Base-by-base conservation (phyloP, 768 basidiomycete species). In the Boletus rubescentipes region DNA sequence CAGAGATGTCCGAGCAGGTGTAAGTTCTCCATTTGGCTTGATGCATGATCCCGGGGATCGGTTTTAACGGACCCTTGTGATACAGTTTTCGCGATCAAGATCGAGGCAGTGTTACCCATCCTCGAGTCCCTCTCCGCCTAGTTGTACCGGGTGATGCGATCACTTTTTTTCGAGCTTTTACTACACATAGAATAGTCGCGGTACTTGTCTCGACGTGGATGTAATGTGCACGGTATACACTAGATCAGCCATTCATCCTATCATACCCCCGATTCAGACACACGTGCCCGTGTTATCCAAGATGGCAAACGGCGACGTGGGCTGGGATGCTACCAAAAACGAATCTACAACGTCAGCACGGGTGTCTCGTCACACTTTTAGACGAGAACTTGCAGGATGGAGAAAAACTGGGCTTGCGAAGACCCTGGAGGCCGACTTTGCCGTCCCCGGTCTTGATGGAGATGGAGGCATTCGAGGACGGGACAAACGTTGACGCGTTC, bases 401-500 rank as follows among this genome's bases (percentile, higher is more conserved):
- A 0, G 68, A 70, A 18, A 66, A 47, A 29, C 51, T 56, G 14
- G 51, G 21, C 34, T 59, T 68, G 53, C 63, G 59, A 5, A 63
- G 32, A 23, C 23, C 32, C 18, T 52, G 60, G 6, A 69, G 34
- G 26, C 26, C 48, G 26, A 62, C 26, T 26, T 43, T 66, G 31
- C 50, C 15, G 8, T 63, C 61, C 0, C 67, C 65, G 0, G 65
- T 59, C 20, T 66, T 69, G 58, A 67, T 55, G 5, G 61, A 49
- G 39, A 71, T 61, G 14, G n/a, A n/a, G n/a, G 46, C 15, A 1
- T 37, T 49, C 18, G 47, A 16, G 15, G 51, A 49, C 1, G 70
- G 67, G 4, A 69, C 29, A 31, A 69, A 69, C 47, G 70, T 14
- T 3, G 54, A 53, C 18, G 68, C 68, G 51, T 56, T 64, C 46